phyloP scores from a whole-genome alignment of 306 rosid species.

The Dalbergia cochinchinensis region DNA sequence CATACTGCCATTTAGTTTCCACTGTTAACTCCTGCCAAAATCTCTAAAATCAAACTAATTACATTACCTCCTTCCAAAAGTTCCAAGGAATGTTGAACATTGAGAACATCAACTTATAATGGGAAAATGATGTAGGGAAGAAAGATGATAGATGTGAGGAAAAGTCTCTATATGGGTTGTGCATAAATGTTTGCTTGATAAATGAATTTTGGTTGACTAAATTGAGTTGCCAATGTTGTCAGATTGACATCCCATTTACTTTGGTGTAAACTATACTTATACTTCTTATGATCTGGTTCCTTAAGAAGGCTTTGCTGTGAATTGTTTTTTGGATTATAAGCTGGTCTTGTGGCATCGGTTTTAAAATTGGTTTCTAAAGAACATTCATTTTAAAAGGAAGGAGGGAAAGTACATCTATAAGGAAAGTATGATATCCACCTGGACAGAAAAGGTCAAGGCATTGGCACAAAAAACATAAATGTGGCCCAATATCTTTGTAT shows the following conservation, averaged over 20 bases:
- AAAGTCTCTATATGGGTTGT: background rate
- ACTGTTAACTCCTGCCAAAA: background rate
- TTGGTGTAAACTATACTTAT: background rate
- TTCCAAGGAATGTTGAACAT: slow-evolving; percentile 23
- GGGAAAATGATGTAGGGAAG: slow-evolving; percentile 3
- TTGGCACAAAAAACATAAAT: background rate
- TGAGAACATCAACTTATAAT: background rate
- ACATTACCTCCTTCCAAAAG: background rate
- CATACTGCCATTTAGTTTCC: background rate
- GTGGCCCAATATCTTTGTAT: background rate
- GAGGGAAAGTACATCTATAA: background rate
- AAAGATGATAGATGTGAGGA: background rate
- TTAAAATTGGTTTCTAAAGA: background rate
- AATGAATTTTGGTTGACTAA: slow-evolving; percentile 4
- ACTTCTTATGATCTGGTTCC: background rate
- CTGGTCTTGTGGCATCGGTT: background rate
- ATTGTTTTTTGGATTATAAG: background rate
- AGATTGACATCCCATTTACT: slow-evolving; percentile 2
- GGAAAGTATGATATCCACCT: background rate
- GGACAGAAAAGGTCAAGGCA: background rate
- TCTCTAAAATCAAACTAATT: background rate
- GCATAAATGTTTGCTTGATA: background rate
- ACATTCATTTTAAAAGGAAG: background rate
- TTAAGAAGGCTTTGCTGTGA: background rate
- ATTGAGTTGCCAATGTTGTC: background rate